phyloP scores from a whole-genome alignment of 345 rosid genomes.

The Gossypioides kirkii region DNA sequence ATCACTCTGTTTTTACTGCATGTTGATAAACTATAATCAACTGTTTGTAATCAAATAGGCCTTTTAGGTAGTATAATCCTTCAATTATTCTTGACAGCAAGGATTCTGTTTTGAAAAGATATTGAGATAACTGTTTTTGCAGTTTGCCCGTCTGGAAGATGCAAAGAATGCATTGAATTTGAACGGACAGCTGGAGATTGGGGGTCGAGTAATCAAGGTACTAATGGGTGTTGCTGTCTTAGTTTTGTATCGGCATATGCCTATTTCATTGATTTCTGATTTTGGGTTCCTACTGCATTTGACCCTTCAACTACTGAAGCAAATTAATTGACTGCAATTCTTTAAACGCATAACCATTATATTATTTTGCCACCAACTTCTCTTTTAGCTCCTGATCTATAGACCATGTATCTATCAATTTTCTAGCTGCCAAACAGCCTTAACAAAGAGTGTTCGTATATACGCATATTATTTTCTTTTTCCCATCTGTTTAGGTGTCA shows the following conservation, averaged over 20 bases:
- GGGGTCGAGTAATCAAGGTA: constrained; percentile 88
- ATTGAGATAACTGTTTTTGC: constrained; percentile 6
- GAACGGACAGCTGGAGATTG: constrained; percentile 89
- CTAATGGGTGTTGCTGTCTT: neutral
- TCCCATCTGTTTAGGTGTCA: constrained; percentile 54
- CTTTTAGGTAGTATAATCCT: neutral
- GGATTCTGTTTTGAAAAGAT: neutral
- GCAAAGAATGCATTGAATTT: constrained; percentile 81
- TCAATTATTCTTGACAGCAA: neutral
- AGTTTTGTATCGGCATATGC: neutral
- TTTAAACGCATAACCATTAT: neutral
- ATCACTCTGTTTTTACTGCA: neutral
- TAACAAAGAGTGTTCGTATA: neutral
- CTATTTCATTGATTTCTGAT: neutral
- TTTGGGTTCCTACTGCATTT: neutral
- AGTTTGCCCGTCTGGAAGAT: constrained; percentile 96
- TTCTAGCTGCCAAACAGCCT: neutral
- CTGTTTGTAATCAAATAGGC: neutral
- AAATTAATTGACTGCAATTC: neutral
- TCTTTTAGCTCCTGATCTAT: neutral
- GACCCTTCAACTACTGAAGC: neutral
- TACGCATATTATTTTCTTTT: constrained; percentile 1
- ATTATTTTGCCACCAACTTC: neutral
- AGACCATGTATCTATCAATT: neutral
- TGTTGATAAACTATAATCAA: neutral